These are phyloP conservation scores for Erodium chrysanthum DNA, from an alignment of 441 rosid genomes.

Conservation along the genomic window DNA sequence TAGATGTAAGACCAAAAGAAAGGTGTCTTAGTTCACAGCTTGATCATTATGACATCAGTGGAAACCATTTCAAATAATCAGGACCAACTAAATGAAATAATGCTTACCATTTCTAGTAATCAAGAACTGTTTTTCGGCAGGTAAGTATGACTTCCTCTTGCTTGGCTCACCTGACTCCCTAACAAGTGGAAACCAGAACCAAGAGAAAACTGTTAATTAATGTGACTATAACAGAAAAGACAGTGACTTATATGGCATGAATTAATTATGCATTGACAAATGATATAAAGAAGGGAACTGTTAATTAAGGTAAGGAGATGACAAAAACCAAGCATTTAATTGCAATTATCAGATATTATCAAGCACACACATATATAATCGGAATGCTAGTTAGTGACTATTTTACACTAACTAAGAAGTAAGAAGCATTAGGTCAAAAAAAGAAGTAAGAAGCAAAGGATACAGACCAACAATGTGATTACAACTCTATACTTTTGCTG, in stretches of 20 bases:
- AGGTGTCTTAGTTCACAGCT: not conserved
- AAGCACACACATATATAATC: not conserved
- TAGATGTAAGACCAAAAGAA: not conserved
- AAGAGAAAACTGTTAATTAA: not conserved
- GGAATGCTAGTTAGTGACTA: not conserved
- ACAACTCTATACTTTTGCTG: not conserved
- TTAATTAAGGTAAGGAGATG: not conserved
- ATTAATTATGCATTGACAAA: not conserved
- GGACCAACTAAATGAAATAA: not conserved
- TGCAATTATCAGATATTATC: not conserved
- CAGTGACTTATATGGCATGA: not conserved
- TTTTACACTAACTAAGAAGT: not conserved
- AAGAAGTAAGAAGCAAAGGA: too few species aligned
- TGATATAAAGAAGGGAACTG: not conserved
- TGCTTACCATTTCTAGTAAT: slow-evolving; percentile 82
- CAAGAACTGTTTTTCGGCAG: slow-evolving; percentile 76
- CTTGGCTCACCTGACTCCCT: slow-evolving; percentile 96
- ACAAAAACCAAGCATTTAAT: not conserved
- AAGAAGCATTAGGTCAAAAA: too few species aligned
- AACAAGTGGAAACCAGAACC: slow-evolving; percentile 1
- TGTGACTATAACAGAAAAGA: not conserved
- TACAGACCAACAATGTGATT: not conserved
- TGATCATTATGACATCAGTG: not conserved
- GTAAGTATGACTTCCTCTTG: slow-evolving; percentile 81
- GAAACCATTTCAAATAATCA: not conserved